Evolutionary conservation across 345 rosid genomes (phyloP).

Genomic region (Salix viminalis): DNA sequence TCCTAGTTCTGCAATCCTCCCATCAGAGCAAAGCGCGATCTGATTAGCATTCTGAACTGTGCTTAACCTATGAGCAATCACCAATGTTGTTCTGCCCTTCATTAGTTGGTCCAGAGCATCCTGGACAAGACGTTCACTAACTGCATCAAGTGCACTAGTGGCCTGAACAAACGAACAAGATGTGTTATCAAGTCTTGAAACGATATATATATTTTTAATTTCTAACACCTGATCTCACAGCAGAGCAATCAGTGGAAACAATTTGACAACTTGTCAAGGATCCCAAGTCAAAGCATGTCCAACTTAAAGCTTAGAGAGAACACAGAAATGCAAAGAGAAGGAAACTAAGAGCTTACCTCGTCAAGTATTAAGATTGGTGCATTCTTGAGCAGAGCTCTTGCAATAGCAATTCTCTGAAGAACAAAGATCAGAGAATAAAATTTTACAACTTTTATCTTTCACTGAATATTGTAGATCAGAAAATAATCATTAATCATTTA

Average conservation of each 20-base stretch:
- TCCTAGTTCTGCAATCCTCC: conserved; percentile 74
- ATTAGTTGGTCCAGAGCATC: conserved; percentile 73
- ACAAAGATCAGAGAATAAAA: conserved; percentile 7
- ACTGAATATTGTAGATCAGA: not conserved
- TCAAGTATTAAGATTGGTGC: conserved; percentile 83
- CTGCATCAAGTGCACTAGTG: conserved; percentile 88
- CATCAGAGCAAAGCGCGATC: conserved; percentile 75
- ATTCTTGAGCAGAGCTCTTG: conserved; percentile 80
- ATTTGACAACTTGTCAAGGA: not conserved
- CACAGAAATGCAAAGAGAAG: not conserved
- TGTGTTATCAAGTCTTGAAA: not conserved
- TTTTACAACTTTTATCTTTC: not conserved
- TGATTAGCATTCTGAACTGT: conserved; percentile 87
- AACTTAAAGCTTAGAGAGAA: conserved; percentile 1
- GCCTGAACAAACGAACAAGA: conserved; percentile 43
- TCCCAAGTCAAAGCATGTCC: not conserved
- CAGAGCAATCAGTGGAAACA: not conserved
- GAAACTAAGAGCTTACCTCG: conserved; percentile 47
- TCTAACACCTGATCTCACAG: not conserved
- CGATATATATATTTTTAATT: not conserved
- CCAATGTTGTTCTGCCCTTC: conserved; percentile 85
- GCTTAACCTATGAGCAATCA: conserved; percentile 89
- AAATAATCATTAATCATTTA: not conserved
- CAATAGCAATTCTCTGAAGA: conserved; percentile 86
- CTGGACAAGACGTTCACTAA: conserved; percentile 85